Evolutionary conservation across 2,329 filamentous ascomycete genomes (phyloP), one percentile per base, ranked within the genome.

Genomic region (Exserohilum rostratum): DNA sequence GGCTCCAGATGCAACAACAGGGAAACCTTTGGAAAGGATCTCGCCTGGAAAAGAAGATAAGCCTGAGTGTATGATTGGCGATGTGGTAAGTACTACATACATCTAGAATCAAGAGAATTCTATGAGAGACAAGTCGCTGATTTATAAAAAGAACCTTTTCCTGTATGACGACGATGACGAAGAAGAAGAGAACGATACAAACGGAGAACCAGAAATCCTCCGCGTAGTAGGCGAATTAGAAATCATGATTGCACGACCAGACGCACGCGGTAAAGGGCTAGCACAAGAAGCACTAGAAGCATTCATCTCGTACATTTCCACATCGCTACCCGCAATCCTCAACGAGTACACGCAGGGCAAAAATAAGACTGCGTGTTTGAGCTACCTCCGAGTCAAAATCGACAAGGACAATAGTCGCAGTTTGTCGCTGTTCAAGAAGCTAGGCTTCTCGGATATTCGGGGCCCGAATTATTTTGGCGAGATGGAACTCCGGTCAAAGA

Each of bases 241-340:
- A 74, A 84, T 96, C 60, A 96, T 96, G 92, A 87, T 96, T 57
- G 91, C 91, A 0, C 77, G 79, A 1, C 76, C 76, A 4, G 68
- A 72, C 0, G 77, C 85, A 27, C 85, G 87, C 20, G 79, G 88
- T 0, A 78, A 79, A 6, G 91, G 91, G 0, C 78, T 86, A 6
- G 92, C 91, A 0, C 78, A 81, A 5, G 83, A 84, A 0, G 85
- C 89, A 0, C 79, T 96, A 1, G 70, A 85, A 2, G 77, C 85
- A 0, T 89, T 98, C 51, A 67, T 97, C 45, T 74, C 79, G 40
- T 98, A 92, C 67, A 79, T 96, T 5, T 62, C 79, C 4, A 70
- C 70, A 1, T 79, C 89, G 48, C 71, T 84, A 20, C 63, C 66
- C 0, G 73, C 63, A 0, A 85, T 96, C 6, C 55, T 91, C 48